These are phyloP conservation scores for Fusarium sp. DNA, from an alignment of 2,329 filamentous ascomycete species.

Conservation along the genomic window DNA sequence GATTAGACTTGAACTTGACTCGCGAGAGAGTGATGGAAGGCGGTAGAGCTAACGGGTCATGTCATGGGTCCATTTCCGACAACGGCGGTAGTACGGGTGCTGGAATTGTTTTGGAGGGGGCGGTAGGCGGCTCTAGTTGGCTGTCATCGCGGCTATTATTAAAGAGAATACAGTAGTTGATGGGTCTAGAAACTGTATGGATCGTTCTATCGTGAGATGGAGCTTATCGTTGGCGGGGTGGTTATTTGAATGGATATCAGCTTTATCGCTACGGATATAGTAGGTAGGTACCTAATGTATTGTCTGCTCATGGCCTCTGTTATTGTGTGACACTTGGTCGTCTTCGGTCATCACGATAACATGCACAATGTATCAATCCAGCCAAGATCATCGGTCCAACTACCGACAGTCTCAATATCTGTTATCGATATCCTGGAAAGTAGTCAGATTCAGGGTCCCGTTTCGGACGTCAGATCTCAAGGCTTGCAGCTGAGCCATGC, in stretches of 20 bases:
- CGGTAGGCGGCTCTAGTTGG: conserved; percentile 27
- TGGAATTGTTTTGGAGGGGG: background rate
- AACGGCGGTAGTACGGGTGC: conserved; percentile 13
- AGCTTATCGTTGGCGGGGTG: conserved; percentile 36
- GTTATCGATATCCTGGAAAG: background rate
- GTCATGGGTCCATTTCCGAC: conserved; percentile 24
- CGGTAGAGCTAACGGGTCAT: background rate
- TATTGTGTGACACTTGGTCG: background rate
- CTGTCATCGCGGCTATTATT: conserved; percentile 37
- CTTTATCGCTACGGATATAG: background rate
- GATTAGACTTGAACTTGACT: background rate
- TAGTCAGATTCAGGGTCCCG: conserved; percentile 28
- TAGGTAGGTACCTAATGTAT: background rate
- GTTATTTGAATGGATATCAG: background rate
- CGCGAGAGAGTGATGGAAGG: background rate
- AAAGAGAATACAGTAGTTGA: conserved; percentile 20
- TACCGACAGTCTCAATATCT: background rate
- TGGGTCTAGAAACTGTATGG: conserved; percentile 18
- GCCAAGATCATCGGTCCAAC: background rate
- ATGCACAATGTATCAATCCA: background rate
- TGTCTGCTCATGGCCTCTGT: background rate
- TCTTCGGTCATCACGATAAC: background rate
- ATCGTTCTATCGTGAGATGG: conserved; percentile 4
- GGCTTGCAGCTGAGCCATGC: conserved; percentile 23
- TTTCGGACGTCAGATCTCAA: conserved; percentile 30